These are phyloP conservation scores for Marasmius sp. DNA, from an alignment of 1,284 basidiomycete species.

Conservation along the genomic window DNA sequence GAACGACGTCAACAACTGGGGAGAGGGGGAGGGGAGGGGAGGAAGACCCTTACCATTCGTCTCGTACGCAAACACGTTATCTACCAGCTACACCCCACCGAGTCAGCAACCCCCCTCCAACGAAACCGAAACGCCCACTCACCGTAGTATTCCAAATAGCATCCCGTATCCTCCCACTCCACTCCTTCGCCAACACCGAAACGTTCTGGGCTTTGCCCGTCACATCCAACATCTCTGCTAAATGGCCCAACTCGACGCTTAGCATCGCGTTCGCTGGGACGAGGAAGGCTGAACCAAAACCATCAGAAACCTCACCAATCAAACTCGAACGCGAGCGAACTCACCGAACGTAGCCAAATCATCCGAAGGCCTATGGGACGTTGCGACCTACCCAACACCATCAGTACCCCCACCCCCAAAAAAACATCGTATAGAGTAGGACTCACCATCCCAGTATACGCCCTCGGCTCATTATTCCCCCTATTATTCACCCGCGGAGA, in stretches of 20 bases:
- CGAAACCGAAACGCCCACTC: slow-evolving; percentile 17
- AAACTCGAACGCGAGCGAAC: slow-evolving; percentile 18
- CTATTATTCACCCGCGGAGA: slow-evolving; percentile 64
- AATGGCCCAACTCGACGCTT: slow-evolving; percentile 63
- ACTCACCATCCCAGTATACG: slow-evolving; percentile 46
- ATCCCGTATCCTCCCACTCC: slow-evolving; percentile 58
- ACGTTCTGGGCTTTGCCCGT: slow-evolving; percentile 47
- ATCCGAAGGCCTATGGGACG: slow-evolving; percentile 76
- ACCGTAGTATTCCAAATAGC: slow-evolving; percentile 69
- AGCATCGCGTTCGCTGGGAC: slow-evolving; percentile 81
- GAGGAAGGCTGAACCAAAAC: slow-evolving; percentile 53
- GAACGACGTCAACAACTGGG: background rate
- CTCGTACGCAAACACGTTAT: slow-evolving; percentile 76
- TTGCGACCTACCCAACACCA: slow-evolving; percentile 54
- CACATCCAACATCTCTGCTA: slow-evolving; percentile 60
- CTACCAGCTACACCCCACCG: too few species aligned
- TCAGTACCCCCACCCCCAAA: background rate
- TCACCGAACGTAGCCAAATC: slow-evolving; percentile 68
- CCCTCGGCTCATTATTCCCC: slow-evolving; percentile 70
- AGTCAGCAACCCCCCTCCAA: too few species aligned
- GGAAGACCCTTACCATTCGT: slow-evolving; percentile 52
- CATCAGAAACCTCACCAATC: slow-evolving; percentile 1
- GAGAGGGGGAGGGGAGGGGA: background rate
- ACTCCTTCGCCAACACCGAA: slow-evolving; percentile 53
- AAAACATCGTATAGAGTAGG: background rate